Conservation (phyloP, 169 alveolate species). For the Condylostoma magnum region DNA sequence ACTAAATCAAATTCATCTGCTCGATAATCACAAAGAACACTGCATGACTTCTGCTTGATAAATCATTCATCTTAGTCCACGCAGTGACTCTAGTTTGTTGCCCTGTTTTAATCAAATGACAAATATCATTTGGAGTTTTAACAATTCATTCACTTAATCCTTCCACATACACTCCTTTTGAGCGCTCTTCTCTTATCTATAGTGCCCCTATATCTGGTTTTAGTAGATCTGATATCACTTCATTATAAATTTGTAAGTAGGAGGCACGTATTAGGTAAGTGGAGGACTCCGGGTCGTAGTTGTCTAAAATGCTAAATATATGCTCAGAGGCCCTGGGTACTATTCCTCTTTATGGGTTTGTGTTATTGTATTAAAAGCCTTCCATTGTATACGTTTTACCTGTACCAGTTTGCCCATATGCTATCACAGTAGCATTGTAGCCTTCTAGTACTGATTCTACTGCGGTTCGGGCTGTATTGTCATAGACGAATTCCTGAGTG, state of each 20-base stretch:
- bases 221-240: conserved; percentile 81
- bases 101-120: conserved; percentile 80
- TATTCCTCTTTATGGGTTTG: conserved; percentile 83
- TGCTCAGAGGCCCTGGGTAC: conserved; percentile 85
- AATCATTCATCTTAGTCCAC: conserved; percentile 84
- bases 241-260: conserved; percentile 85
- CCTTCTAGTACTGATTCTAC: conserved; percentile 84
- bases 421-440: conserved; percentile 74
- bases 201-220: conserved; percentile 68
- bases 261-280: conserved; percentile 85
- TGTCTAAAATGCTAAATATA: conserved; percentile 72
- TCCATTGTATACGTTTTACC: conserved; percentile 87
- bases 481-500: conserved; percentile 78
- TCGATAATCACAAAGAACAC: conserved; percentile 86
- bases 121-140: conserved; percentile 78
- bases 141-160: conserved; percentile 87
- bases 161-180: conserved; percentile 84
- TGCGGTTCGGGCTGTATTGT: conserved; percentile 81
- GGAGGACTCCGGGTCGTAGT: conserved; percentile 36
- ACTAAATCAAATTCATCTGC: conserved; percentile 70
- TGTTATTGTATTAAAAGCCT: conserved; percentile 79
- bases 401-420: conserved; percentile 84
- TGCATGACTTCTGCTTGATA: conserved; percentile 82
- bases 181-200: conserved; percentile 79
- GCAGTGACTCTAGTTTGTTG: conserved; percentile 76